Conservation (phyloP, 495 filamentous ascomycete genomes). For the Trichoderma virens region DNA sequence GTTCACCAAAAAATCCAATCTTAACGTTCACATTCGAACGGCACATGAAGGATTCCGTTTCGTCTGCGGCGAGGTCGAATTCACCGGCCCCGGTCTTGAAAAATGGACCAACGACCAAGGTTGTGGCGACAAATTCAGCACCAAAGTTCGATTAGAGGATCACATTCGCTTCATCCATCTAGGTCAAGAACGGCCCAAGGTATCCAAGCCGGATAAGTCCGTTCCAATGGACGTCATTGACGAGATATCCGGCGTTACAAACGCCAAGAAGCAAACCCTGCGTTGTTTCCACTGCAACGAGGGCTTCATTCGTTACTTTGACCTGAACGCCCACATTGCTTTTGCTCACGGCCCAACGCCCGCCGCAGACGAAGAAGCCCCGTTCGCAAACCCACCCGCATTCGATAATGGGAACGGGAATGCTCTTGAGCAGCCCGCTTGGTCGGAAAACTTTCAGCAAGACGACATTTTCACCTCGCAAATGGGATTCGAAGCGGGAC, state of each 20-base stretch:
- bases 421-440: background rate
- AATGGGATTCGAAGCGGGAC: background rate
- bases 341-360: background rate
- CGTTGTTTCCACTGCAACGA: constrained; percentile 50
- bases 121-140: constrained; percentile 60
- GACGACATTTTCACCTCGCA: constrained; percentile 14
- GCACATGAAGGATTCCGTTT: constrained; percentile 66
- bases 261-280: constrained; percentile 48
- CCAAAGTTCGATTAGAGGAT: constrained; percentile 68
- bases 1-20: constrained; percentile 72
- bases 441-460: background rate
- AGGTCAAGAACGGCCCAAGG: constrained; percentile 41
- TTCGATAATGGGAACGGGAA: background rate
- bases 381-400: background rate
- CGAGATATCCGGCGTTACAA: constrained; percentile 52
- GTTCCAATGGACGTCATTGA: constrained; percentile 25
- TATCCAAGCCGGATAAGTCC: constrained; percentile 20
- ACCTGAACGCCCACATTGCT: constrained; percentile 57
- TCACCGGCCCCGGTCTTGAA: constrained; percentile 44
- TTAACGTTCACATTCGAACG: constrained; percentile 67
- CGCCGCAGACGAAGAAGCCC: background rate
- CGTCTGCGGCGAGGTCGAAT: constrained; percentile 63
- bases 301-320: constrained; percentile 59
- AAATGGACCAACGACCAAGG: constrained; percentile 59
- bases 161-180: constrained; percentile 73